phyloP scores from a whole-genome alignment of 257 asterid species.

The Nicotiana obtusifolia region DNA sequence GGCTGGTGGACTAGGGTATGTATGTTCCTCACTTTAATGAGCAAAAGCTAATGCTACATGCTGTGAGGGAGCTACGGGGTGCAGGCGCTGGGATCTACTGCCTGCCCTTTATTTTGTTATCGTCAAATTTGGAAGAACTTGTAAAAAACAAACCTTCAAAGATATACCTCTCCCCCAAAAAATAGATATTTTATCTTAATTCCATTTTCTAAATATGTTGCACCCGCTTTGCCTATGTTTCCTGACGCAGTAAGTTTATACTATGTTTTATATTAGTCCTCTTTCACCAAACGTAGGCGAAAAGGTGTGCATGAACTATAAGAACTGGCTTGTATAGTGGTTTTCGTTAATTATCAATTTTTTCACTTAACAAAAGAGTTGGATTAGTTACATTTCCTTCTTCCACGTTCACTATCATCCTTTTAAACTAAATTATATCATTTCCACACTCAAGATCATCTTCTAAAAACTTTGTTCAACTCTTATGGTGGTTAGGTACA shows the following conservation, averaged over 20 bases:
- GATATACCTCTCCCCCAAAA: neutral
- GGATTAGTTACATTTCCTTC: neutral
- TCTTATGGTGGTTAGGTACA: conserved; percentile 52
- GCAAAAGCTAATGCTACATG: neutral
- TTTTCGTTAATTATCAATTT: neutral
- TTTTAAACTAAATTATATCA: neutral
- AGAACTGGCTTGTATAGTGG: neutral
- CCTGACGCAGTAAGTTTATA: neutral
- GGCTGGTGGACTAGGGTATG: conserved; percentile 91
- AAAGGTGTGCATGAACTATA: neutral
- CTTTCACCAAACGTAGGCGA: neutral
- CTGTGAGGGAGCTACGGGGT: neutral
- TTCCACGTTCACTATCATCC: neutral
- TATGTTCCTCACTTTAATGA: conserved; percentile 26
- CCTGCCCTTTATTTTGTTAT: neutral
- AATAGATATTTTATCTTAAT: neutral
- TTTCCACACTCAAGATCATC: neutral
- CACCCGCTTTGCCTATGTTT: neutral
- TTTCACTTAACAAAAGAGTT: neutral
- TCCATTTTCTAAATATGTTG: neutral
- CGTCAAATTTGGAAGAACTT: neutral
- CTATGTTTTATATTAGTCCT: neutral
- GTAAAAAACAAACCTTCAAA: neutral
- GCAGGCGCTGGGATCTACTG: neutral
- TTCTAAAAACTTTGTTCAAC: conserved; percentile 4